Evolutionary conservation across 257 asterid species (phyloP), one percentile per base, ranked within the genome.

Genomic region (Echium plantagineum): DNA sequence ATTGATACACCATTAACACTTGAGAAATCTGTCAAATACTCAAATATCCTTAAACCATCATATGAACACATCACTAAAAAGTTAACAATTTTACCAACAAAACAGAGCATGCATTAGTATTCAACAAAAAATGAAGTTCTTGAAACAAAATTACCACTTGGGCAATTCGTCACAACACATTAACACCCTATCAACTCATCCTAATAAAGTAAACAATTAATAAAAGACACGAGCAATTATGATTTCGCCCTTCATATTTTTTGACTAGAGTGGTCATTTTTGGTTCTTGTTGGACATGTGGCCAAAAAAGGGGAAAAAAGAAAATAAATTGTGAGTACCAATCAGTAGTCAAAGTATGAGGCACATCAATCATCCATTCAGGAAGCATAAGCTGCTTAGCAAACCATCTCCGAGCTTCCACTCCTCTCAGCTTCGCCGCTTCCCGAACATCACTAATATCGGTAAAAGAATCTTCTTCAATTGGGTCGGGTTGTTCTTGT

Each of bases 331-430:
- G 26, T 24, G 26, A 3, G 31, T 67, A 93, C 99, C 99, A 93
- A 71, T 89, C 91, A 16, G 81, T 54, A 52, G 47, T 75, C 28
- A 93, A 65, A 61, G 71, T 75, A 38, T 87, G 83, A 12, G 99
- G 99, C 24, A 89, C 85, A 65, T 89, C 97, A 28, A 93, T 80
- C 96, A 86, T 93, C 96, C 97, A 84, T 63, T 93, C 99, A 5
- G 97, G 96, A 24, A 89, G 86, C 98, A 93, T 86, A 66, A 89
- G 94, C 80, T 89, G 99, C 86, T 83, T 93, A 2, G 97, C 85
- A 64, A 89, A 93, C 94, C 97, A 84, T 51, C 72, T 78, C 55
- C 97, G 90, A 57, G 94, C 96, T 55, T 89, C 96, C 10, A 74
- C 63, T 60, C 98, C 95, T 77, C 72, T 83, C 7, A 86, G 74